Base-by-base conservation (phyloP, 352 stramenopile species). In the Phytopythium cucurbitacearum region DNA sequence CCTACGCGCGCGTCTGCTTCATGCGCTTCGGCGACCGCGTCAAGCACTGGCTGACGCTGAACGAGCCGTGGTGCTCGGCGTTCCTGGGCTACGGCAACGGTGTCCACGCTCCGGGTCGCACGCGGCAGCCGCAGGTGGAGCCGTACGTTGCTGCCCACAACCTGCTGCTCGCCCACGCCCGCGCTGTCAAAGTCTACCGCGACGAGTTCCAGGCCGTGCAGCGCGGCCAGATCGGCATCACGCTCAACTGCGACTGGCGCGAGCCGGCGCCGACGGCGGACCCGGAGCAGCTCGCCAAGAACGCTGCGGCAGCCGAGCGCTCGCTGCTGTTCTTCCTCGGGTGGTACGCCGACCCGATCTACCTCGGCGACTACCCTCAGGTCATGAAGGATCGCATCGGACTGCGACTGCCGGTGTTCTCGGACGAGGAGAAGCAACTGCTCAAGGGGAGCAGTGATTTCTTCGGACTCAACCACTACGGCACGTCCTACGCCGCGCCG, bases 381-480 rank as follows among this genome's bases (percentile, higher is more conserved):
- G 78, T 88, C 35, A 98, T 98, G 92, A 86, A 80, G 52, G 57
- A 91, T 38, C 75, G 80, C 56, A 73, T 87, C 21, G 87, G 89
- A 33, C 57, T 76, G n/a, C 76, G 91, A 9, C 65, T 98, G 33
- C 94, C 94, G 5, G 54, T 57, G 35, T 98, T 98, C 60, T 97
- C 93, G 7, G 62, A 79, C 39, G 68, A 93, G 13, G 80, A 97
- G 57, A 78, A 85, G 50, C 72, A 74, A 28, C 47, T 90, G 21
- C 51, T 98, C 12, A 80, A 84, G 43, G 82, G 78, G 7, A 96
- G 81, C 49, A 78, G 60, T 35, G 95, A 99, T 60, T 98, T 98
- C 65, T 89, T 99, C 38, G 94, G 91, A 2, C 65, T 99, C 1
- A 99, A 99, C 70, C 89, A 98, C 66, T 99, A 98, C 70, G 83